Evolutionary conservation across 371 early-diverging fungal species (phyloP), one percentile per base, ranked within the genome.

Genomic region (Rhizomucor pusillus): DNA sequence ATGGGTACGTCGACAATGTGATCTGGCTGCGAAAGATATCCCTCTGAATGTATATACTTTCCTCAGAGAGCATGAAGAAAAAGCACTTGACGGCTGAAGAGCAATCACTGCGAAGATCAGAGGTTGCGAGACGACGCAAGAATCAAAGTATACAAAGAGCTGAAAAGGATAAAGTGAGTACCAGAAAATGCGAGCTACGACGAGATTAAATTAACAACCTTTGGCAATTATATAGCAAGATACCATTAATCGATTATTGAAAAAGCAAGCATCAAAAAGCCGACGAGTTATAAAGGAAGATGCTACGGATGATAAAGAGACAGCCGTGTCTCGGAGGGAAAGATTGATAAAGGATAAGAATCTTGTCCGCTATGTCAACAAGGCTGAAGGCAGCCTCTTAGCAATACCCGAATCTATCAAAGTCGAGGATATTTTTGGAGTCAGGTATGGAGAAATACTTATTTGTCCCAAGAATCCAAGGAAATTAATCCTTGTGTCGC

Each of bases 81-180:
- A 79, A 79, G 52, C 71, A 65, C 33, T 65, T 82, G 25, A 83
- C 89, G 1, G 80, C 77, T 18, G 89, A 89, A 56, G 89, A 89
- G 53, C 66, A 84, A 44, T 85, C 88, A 0, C 62, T 89, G 41
- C 72, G 79, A 54, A 78, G 75, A 63, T 87, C 87, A n/a, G 89
- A 89, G 66, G 81, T 85, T 20, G 84, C 87, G 0, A 80, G 89
- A 53, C 78, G 86, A 24, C 79, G 89, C 56, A 89, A 88, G 66
- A 87, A 88, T 61, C 88, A 87, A 57, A 88, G 86, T 43, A 75
- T 81, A 34, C 89, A 89, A 63, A 73, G 87, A 36, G 87, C 87
- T 13, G 89, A 89, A 62, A 87, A 87, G 57, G 83, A 87, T 43
- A 88, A 89, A 60, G 78, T 79, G 67, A 51, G 19, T 18, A 5